Evolutionary conservation across 495 filamentous ascomycete species (phyloP).

Genomic region (Penicillium longicatenatum): DNA sequence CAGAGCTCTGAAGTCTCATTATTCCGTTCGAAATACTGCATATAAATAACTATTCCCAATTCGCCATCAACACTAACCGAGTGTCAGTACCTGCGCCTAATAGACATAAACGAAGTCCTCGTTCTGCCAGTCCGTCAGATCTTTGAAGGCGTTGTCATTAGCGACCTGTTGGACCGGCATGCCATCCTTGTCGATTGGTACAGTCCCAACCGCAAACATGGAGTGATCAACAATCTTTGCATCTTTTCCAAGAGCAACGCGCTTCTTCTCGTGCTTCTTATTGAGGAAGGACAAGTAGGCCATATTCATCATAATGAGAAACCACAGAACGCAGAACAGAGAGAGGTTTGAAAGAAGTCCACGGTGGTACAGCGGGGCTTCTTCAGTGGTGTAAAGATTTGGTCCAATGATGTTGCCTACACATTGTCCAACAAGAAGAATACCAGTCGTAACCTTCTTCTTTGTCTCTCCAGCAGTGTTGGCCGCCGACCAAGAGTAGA

Average conservation of each 20-base stretch:
- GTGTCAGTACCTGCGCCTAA: constrained; percentile 21
- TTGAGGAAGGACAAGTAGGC: constrained; percentile 53
- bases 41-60: not conserved
- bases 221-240: constrained; percentile 41
- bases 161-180: constrained; percentile 41
- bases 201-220: constrained; percentile 42
- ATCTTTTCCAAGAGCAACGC: constrained; percentile 53
- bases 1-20: too few relatives aligned
- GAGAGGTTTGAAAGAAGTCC: constrained; percentile 58
- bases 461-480: constrained; percentile 69
- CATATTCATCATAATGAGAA: constrained; percentile 45
- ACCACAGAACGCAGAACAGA: constrained; percentile 55
- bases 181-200: constrained; percentile 43
- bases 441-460: constrained; percentile 59
- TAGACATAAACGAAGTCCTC: constrained; percentile 64
- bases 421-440: constrained; percentile 59
- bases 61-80: not conserved
- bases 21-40: not conserved
- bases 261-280: constrained; percentile 48
- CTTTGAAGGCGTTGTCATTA: constrained; percentile 55
- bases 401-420: constrained; percentile 63
- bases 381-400: constrained; percentile 57
- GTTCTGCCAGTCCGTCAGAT: constrained; percentile 56
- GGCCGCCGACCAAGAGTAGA: constrained; percentile 63
- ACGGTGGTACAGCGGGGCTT: constrained; percentile 55